Percentiles rank a stretch among this genome's conserved stretches.
Evolutionary conservation across 495 filamentous ascomycete species (phyloP).

Genomic region (Evernia prunastri): DNA sequence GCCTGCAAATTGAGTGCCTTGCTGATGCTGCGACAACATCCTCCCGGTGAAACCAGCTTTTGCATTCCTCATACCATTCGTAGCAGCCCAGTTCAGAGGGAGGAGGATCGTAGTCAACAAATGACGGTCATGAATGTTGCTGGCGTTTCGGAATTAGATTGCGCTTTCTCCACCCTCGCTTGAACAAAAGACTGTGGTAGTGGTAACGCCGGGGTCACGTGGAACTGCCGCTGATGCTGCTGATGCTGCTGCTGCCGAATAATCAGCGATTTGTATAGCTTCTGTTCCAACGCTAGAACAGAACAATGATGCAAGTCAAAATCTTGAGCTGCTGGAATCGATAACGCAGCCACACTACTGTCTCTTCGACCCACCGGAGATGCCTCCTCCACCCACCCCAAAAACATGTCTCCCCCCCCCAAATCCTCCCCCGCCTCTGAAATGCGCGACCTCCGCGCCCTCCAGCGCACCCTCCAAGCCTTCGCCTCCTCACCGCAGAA

Average conservation of each 20-base stretch:
- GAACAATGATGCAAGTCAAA: neutral
- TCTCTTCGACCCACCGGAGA: neutral
- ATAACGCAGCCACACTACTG: neutral
- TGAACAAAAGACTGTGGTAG: neutral
- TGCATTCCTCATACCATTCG: neutral
- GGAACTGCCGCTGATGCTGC: neutral
- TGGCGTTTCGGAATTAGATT: neutral
- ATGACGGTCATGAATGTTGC: neutral
- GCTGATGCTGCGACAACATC: neutral
- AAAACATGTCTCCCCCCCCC: constrained; percentile 10
- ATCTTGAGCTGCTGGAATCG: neutral
- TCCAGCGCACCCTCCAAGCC: constrained; percentile 42
- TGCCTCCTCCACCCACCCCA: neutral
- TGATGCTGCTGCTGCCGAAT: neutral
- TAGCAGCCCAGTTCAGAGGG: neutral
- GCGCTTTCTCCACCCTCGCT: neutral
- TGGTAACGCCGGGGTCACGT: no score
- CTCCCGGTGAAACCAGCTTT: neutral
- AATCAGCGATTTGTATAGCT: neutral
- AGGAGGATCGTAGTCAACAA: neutral
- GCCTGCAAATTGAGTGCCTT: neutral
- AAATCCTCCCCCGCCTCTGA: constrained; percentile 1
- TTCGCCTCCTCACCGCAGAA: constrained; percentile 50
- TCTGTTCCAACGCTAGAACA: neutral
- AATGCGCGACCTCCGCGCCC: constrained; percentile 16